These are phyloP conservation scores for Trypanosoma lewisi DNA, from an alignment of 208 protist genomes.

Conservation along the genomic window DNA sequence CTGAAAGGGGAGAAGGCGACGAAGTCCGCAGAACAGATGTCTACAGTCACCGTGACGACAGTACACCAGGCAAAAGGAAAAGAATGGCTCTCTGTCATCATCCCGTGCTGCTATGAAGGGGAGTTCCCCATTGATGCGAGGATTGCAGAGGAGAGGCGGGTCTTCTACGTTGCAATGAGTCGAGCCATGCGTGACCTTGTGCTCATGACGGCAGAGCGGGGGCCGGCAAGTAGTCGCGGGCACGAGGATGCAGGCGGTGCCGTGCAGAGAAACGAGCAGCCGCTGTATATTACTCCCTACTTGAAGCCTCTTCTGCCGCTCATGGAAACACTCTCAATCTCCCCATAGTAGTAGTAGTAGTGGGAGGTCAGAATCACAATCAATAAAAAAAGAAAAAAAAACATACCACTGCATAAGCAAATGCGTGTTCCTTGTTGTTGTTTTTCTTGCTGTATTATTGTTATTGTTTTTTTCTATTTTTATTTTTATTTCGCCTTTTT, in stretches of 20 bases:
- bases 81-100: conserved; percentile 83
- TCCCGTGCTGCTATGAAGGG: conserved; percentile 71
- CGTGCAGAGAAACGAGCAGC: background rate
- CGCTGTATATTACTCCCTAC: conserved; percentile 48
- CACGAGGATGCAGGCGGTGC: background rate
- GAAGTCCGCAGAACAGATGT: background rate
- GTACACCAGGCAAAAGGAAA: conserved; percentile 86
- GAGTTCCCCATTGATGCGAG: conserved; percentile 63
- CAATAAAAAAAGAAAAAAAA: conserved; percentile 9
- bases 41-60: conserved; percentile 57
- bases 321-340: conserved; percentile 17
- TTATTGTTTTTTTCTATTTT: too few relatives aligned
- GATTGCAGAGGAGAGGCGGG: conserved; percentile 65
- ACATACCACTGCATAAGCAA: too few relatives aligned
- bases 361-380: conserved; percentile 7
- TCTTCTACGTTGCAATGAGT: conserved; percentile 90
- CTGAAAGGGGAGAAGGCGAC: conserved; percentile 15
- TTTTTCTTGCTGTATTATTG: too few relatives aligned
- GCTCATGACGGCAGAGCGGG: conserved; percentile 50
- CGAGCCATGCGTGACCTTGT: conserved; percentile 76
- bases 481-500: too few relatives aligned
- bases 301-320: conserved; percentile 22
- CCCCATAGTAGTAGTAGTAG: conserved; percentile 7
- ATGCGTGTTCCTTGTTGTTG: too few relatives aligned
- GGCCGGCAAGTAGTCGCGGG: background rate